phyloP scores from a whole-genome alignment of 2,329 filamentous ascomycete species.

The Metarhizium anisopliae region DNA sequence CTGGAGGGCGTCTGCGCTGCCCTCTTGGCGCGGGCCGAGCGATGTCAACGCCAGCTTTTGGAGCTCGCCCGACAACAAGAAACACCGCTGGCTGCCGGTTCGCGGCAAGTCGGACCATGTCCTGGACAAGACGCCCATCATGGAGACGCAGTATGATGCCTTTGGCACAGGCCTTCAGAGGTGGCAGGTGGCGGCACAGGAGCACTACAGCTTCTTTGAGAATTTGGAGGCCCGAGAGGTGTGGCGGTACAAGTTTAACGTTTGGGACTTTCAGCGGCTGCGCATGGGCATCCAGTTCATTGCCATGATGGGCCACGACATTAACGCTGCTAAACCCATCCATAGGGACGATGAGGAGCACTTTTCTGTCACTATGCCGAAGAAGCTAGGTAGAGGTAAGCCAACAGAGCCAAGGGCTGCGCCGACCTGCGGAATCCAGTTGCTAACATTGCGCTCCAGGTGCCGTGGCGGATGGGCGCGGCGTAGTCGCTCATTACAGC shows the following conservation, averaged over 20 bases:
- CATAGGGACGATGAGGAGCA: slow-evolving; percentile 37
- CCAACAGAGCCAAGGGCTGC: not conserved
- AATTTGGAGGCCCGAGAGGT: slow-evolving; percentile 38
- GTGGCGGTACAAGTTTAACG: slow-evolving; percentile 37
- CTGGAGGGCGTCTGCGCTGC: slow-evolving; percentile 32
- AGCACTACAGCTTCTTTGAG: slow-evolving; percentile 38
- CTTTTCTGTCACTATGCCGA: slow-evolving; percentile 29
- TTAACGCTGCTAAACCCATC: slow-evolving; percentile 36
- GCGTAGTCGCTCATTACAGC: slow-evolving; percentile 44
- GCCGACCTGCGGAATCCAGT: not conserved
- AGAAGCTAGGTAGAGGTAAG: slow-evolving; percentile 27
- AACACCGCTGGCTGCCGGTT: slow-evolving; percentile 43
- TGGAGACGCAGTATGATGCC: slow-evolving; percentile 35
- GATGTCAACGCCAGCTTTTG: slow-evolving; percentile 21
- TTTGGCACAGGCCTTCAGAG: slow-evolving; percentile 34
- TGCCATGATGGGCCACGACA: slow-evolving; percentile 43
- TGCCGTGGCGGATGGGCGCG: slow-evolving; percentile 46
- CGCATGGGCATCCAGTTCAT: slow-evolving; percentile 46
- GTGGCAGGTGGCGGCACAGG: slow-evolving; percentile 42
- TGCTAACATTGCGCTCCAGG: slow-evolving; percentile 15
- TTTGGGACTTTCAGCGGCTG: slow-evolving; percentile 39
- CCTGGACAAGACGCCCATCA: slow-evolving; percentile 36
- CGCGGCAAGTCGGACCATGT: slow-evolving; percentile 22
- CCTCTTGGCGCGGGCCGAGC: slow-evolving; percentile 20
- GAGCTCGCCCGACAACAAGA: slow-evolving; percentile 25